Evolutionary conservation across 2,329 filamentous ascomycete genomes (phyloP).

Genomic region (Aspergillus carbonarius): DNA sequence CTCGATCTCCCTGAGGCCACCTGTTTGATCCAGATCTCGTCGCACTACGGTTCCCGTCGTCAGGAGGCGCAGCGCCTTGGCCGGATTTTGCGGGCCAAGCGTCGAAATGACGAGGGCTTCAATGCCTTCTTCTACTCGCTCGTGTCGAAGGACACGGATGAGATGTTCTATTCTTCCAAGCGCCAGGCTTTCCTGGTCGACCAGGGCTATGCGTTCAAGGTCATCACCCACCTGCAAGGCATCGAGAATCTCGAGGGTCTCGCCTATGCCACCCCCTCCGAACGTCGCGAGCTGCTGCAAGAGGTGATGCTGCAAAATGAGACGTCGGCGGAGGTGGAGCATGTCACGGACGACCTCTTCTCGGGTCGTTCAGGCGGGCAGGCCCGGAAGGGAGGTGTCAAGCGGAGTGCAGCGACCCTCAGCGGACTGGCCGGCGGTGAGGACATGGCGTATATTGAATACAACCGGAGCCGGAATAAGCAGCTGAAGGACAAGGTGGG

Average conservation of each 20-base stretch:
- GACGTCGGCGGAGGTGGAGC: constrained; percentile 67
- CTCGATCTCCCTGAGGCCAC: constrained; percentile 95
- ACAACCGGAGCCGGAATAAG: constrained; percentile 72
- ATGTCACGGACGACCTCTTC: constrained; percentile 68
- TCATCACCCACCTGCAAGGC: constrained; percentile 91
- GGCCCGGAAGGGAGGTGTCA: constrained; percentile 58
- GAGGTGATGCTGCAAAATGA: constrained; percentile 89
- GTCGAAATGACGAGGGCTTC: constrained; percentile 95
- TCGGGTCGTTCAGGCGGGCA: constrained; percentile 52
- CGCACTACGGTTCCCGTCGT: constrained; percentile 93
- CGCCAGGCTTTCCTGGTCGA: constrained; percentile 96
- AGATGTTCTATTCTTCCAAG: constrained; percentile 98
- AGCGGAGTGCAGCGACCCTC: constrained; percentile 79
- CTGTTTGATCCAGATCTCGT: constrained; percentile 94
- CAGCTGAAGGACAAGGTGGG: constrained; percentile 61
- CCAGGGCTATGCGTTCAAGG: constrained; percentile 98
- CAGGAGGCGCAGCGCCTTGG: constrained; percentile 94
- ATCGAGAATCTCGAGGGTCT: constrained; percentile 81
- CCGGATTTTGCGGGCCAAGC: constrained; percentile 89
- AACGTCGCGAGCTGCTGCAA: constrained; percentile 81
- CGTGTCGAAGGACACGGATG: constrained; percentile 93
- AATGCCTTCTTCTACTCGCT: constrained; percentile 99
- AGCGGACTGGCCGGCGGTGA: constrained; percentile 86
- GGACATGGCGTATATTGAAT: constrained; percentile 94
- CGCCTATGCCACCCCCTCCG: constrained; percentile 73